Base-by-base conservation (phyloP, 352 stramenopile genomes). In the Thalassiosira oceanica region DNA sequence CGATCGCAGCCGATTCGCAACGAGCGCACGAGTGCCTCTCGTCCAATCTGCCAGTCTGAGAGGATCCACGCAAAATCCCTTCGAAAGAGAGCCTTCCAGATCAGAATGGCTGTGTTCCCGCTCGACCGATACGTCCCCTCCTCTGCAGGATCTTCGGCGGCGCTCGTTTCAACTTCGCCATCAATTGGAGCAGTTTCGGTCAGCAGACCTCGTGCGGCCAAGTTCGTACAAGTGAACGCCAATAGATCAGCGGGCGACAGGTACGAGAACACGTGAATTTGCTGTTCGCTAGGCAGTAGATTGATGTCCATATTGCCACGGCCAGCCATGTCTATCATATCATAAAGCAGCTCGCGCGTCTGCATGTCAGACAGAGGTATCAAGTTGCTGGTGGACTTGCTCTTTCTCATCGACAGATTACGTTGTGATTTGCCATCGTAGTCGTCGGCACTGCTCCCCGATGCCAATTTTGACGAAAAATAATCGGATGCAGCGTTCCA, bases 31-130 rank as follows among this genome's bases (percentile, higher is more conserved):
- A 83, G 61, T 6, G 68, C 74, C 7, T 79, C 58, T 16, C 43
- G 50, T 33, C 67, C 57, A 61, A 80, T 68, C 16, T 77, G 24
- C 74, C 74, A 83, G 37, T 71, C 51, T 21, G 45, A 52, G 26
- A 83, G 62, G 7, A 80, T 48, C 52, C 65, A 71, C 10, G 55
- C 60, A 65, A 69, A 83, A 61, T 83, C 74, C 33, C 74, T 37
- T 28, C 61, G 45, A 56, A 77, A 83, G 5, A 83, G 49, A 15
- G 37, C 18, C 45, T 80, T 78, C 74, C 74, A 83, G 62, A 83
- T 78, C 15, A 78, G 39, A 2, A 62, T 6, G 7, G 67, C 45
- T 15, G 53, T 61, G 45, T 72, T 49, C 15, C 21, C 23, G 51
- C 61, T 50, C 13, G 23, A 54, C 5, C 13, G 2, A 49, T 13